phyloP scores from a whole-genome alignment of 805 yeast species.

The Barnettozyma wickerhamii region DNA sequence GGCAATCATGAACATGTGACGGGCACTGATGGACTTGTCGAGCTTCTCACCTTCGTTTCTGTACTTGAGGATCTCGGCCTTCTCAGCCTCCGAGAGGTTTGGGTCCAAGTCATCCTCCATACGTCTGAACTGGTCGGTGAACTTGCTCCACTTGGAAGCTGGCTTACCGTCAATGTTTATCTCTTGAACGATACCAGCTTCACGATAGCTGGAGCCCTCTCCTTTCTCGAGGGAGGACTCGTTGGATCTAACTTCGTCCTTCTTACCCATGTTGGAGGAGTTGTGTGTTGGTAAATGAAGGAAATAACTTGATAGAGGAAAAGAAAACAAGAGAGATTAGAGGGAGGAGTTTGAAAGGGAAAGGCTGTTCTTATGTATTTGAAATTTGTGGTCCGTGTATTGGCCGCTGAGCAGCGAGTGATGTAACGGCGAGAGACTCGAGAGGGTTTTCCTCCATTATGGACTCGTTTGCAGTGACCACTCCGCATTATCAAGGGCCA shows the following conservation, averaged over 20 bases:
- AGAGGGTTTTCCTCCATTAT: not conserved
- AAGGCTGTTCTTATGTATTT: not conserved
- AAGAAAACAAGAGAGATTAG: not conserved
- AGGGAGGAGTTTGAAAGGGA: not conserved
- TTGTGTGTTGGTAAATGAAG: too few relatives aligned
- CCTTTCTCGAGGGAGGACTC: constrained; percentile 13
- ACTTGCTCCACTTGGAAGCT: constrained; percentile 23
- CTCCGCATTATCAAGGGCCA: not conserved
- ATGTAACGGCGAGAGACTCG: not conserved
- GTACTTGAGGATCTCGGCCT: constrained; percentile 20
- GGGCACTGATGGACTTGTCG: constrained; percentile 33
- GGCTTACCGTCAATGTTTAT: constrained; percentile 7
- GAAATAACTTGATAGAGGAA: too few relatives aligned
- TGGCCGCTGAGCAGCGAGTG: not conserved
- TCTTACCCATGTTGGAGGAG: constrained; percentile 5
- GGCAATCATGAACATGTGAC: constrained; percentile 75
- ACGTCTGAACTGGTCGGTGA: constrained; percentile 31
- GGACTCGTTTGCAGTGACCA: not conserved
- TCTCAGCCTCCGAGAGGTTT: constrained; percentile 38
- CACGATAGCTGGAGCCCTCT: constrained; percentile 19
- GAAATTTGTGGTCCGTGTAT: not conserved
- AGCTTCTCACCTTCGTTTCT: constrained; percentile 30
- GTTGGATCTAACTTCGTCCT: constrained; percentile 7
- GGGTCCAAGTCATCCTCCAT: constrained; percentile 35
- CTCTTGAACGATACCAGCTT: constrained; percentile 19